phyloP scores from a whole-genome alignment of 306 rosid genomes.

The Begonia loranthoides region DNA sequence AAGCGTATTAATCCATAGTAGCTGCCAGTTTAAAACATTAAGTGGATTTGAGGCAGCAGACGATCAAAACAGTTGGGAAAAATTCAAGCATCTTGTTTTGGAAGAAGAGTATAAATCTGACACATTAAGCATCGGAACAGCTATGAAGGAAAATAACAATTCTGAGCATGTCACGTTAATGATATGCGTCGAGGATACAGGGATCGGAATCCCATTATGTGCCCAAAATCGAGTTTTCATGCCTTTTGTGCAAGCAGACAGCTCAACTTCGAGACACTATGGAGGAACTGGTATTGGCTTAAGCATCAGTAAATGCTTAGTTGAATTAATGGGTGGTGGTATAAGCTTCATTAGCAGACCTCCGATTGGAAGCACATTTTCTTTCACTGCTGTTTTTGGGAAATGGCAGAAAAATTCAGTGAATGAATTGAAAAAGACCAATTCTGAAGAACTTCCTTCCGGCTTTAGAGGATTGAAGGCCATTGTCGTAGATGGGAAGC shows the following conservation, averaged over 20 bases:
- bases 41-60: conserved; percentile 92
- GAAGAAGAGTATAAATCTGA: conserved; percentile 49
- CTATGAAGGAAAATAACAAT: conserved; percentile 18
- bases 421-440: conserved; percentile 45
- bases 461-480: conserved; percentile 72
- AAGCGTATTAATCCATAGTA: conserved; percentile 23
- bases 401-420: conserved; percentile 38
- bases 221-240: conserved; percentile 78
- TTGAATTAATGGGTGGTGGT: conserved; percentile 91
- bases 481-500: conserved; percentile 71
- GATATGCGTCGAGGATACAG: conserved; percentile 93
- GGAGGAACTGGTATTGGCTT: conserved; percentile 99
- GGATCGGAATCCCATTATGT: conserved; percentile 78
- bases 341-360: conserved; percentile 67
- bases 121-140: conserved; percentile 20
- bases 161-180: conserved; percentile 57
- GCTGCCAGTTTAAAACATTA: conserved; percentile 48
- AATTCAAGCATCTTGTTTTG: conserved; percentile 46
- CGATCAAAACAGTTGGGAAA: conserved; percentile 78
- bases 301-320: conserved; percentile 94
- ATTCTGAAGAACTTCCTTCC: conserved; percentile 68
- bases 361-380: conserved; percentile 87
- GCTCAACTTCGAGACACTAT: conserved; percentile 89
- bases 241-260: conserved; percentile 98
- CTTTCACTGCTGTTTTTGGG: conserved; percentile 57